Evolutionary conservation across 2,329 filamentous ascomycete genomes (phyloP).

Genomic region (Colletotrichum costaricense): DNA sequence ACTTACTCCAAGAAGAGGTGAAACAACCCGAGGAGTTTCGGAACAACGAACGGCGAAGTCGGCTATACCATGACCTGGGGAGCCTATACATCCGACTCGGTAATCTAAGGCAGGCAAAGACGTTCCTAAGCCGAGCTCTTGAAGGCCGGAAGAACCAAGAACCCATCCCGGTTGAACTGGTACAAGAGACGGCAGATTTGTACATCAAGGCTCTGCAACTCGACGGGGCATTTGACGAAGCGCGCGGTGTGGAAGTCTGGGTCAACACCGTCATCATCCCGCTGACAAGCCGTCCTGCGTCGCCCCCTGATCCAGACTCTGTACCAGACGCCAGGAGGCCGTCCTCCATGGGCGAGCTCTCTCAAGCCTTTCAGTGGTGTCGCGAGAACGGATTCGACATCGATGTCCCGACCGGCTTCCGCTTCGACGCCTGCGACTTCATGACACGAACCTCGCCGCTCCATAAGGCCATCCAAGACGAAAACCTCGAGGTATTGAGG

Average conservation of each 20-base stretch:
- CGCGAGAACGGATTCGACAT: constrained; percentile 42
- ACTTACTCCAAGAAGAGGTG: constrained; percentile 37
- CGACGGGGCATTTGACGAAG: constrained; percentile 41
- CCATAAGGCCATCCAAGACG: constrained; percentile 39
- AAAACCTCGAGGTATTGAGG: constrained; percentile 40
- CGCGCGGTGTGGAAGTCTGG: constrained; percentile 41
- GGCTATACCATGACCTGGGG: constrained; percentile 44
- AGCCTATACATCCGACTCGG: constrained; percentile 37
- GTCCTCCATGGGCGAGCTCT: constrained; percentile 30
- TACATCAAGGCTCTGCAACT: constrained; percentile 40
- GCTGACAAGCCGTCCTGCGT: constrained; percentile 5
- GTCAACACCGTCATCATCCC: constrained; percentile 32
- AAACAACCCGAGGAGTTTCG: constrained; percentile 34
- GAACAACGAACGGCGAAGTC: constrained; percentile 28
- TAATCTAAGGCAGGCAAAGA: constrained; percentile 37
- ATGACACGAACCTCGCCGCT: constrained; percentile 40
- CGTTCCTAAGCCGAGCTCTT: constrained; percentile 40
- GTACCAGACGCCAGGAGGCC: background rate
- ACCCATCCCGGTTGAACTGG: constrained; percentile 29
- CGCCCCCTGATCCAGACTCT: background rate
- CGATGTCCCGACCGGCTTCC: constrained; percentile 37
- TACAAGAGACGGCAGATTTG: constrained; percentile 41
- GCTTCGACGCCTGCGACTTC: constrained; percentile 40
- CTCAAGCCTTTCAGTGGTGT: constrained; percentile 42
- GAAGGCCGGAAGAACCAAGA: constrained; percentile 37